Percentiles rank a stretch among this genome's conserved stretches.
Evolutionary conservation across 225 moss, liverwort and hornwort species (phyloP).

Genomic region (Physcomitrium patens): DNA sequence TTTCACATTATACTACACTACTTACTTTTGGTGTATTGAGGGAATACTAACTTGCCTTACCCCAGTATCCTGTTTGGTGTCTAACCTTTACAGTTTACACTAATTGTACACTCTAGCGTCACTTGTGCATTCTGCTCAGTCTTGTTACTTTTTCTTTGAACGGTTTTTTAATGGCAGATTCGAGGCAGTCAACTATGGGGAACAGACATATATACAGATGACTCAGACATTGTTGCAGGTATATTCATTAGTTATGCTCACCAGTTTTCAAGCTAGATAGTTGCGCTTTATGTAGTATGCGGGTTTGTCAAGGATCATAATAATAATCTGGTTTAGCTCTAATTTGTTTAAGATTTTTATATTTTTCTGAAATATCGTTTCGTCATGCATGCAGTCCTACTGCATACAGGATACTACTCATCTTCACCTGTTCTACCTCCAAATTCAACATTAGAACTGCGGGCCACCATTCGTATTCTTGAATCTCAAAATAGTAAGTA

Average conservation of each 20-base stretch:
- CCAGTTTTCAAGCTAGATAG: constrained; percentile 17
- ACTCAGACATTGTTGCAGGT: constrained; percentile 97
- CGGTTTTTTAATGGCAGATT: constrained; percentile 41
- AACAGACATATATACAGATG: constrained; percentile 93
- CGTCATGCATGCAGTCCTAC: constrained; percentile 47
- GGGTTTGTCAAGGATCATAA: neutral
- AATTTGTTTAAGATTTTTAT: neutral
- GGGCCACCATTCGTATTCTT: constrained; percentile 62
- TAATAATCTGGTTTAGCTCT: no score
- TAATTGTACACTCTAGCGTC: no score
- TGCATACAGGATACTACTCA: constrained; percentile 79
- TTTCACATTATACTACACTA: no score
- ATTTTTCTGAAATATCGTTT: neutral
- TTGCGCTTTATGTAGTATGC: neutral
- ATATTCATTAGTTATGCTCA: constrained; percentile 21
- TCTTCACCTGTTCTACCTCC: constrained; percentile 56
- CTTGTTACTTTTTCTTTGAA: no score
- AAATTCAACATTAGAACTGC: constrained; percentile 51
- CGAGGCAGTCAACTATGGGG: constrained; percentile 99
- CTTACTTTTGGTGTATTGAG: no score
- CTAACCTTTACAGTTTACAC: no score
- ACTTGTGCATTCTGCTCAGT: no score
- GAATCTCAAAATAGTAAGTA: constrained; percentile 54
- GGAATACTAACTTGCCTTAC: neutral
- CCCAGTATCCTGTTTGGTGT: neutral